Conservation (phyloP, 306 rosid species). For the Gastrolobium bilobum region DNA sequence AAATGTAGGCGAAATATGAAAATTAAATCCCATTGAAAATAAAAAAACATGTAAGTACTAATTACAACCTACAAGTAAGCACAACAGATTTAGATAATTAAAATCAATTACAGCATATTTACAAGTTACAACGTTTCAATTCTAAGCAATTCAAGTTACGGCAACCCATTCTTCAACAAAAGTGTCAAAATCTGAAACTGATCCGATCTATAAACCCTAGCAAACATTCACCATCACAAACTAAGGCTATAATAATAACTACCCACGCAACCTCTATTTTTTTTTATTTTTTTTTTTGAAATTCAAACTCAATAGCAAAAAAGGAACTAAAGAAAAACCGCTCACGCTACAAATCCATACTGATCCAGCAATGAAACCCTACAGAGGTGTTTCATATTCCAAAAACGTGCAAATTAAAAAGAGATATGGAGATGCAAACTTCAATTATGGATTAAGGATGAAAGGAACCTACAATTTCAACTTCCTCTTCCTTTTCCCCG, state of each 20-base stretch:
- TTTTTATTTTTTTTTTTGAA: background rate
- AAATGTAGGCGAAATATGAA: background rate
- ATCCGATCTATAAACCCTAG: conserved; percentile 48
- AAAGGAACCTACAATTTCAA: conserved; percentile 60
- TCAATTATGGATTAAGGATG: background rate
- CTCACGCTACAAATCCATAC: conserved; percentile 37
- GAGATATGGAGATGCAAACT: background rate
- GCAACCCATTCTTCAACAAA: conserved; percentile 8
- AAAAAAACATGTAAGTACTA: background rate
- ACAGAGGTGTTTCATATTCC: background rate
- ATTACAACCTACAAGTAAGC: background rate
- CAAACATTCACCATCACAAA: conserved; percentile 8
- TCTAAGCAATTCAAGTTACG: conserved; percentile 31
- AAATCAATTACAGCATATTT: background rate
- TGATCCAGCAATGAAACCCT: conserved; percentile 48
- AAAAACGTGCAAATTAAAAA: background rate
- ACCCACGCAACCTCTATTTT: background rate
- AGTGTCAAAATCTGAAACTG: background rate
- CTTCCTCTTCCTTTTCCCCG: conserved; percentile 69
- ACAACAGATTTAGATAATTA: background rate
- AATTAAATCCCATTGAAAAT: background rate
- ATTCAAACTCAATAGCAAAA: conserved; percentile 21
- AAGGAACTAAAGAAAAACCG: background rate
- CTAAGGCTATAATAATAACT: background rate
- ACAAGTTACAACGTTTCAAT: background rate